Base-by-base conservation (phyloP, 345 rosid genomes). In the Fremontodendron californicum region DNA sequence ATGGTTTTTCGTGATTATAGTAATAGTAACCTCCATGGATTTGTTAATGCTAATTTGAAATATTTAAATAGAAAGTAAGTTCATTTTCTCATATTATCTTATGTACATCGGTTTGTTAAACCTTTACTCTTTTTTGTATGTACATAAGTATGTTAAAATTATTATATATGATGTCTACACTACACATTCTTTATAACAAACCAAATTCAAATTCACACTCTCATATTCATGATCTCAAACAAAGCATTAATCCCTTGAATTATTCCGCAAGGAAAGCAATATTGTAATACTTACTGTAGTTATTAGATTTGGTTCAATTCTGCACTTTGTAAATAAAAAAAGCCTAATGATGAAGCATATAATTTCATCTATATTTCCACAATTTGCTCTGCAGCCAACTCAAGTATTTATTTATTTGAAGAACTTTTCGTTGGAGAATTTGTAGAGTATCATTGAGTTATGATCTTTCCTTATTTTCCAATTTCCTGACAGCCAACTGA, bases 401-500 rank as follows among this genome's bases (percentile, higher is more conserved):
- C 2, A 58, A 27, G 8, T 12, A 21, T 54, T 52, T 58, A 5
- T 31, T 7, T 16, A 62, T 33, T 37, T 35, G 45, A 63, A 16
- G 68, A 33, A 18, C 43, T 63, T 63, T 29, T 37, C 0, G 45
- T 71, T 18, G 60, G 33, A 18, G 43, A 6, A 49, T 23, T 29
- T 69, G 18, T 29, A 15, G 45, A 69, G 33, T 15, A 13, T 71
- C 13, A 18, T 40, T 71, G 18, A 48, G 13, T 71, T 45, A 31
- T 29, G 23, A 49, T 11, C 43, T 64, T 42, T 76, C 40, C 21
- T 39, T 61, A 15, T 67, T 46, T 71, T 80, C 12, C 42, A 51
- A 60, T 61, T n/a, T 52, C 33, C 15, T 60, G 58, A 76, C 88
- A 91, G 97, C 98, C 98, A 42, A 91, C 87, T 35, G 98, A 94